phyloP scores from a whole-genome alignment of 225 moss, liverwort and hornwort species.

The Marchantia paleacea region DNA sequence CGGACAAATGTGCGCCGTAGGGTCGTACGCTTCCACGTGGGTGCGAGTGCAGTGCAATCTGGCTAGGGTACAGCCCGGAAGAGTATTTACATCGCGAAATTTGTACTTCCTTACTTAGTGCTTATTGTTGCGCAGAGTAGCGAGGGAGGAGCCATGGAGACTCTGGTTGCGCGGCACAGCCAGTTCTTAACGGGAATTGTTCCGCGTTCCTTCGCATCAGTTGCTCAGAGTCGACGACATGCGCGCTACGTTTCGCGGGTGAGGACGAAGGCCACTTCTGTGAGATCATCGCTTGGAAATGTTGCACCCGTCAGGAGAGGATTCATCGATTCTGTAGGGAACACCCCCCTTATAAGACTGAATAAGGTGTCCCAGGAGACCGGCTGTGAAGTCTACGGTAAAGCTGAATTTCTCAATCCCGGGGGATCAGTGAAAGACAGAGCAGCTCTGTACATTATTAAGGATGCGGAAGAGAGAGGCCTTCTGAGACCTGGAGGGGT shows the following conservation, averaged over 20 bases:
- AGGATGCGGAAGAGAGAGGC: conserved; percentile 96
- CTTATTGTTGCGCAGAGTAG: too few species aligned
- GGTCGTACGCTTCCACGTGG: too few species aligned
- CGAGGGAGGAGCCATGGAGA: conserved; percentile 12
- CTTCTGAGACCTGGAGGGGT: conserved; percentile 82
- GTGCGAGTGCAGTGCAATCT: not conserved
- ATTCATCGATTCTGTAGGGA: conserved; percentile 57
- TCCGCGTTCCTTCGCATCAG: conserved; percentile 13
- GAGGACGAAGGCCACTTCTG: not conserved
- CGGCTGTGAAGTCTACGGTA: conserved; percentile 94
- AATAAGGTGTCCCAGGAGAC: conserved; percentile 83
- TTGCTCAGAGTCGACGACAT: not conserved
- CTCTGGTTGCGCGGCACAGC: conserved; percentile 7
- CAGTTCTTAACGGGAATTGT: conserved; percentile 13
- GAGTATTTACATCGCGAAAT: not conserved
- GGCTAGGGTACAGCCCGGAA: not conserved
- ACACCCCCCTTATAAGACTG: conserved; percentile 84
- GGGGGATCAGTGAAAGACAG: conserved; percentile 97
- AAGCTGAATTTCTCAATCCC: conserved; percentile 95
- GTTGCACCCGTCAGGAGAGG: conserved; percentile 35
- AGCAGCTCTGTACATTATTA: conserved; percentile 85
- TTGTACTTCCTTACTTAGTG: too few species aligned
- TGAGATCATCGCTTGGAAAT: not conserved
- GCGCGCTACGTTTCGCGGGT: not conserved
- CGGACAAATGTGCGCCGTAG: too few species aligned